Conservation (phyloP, 768 basidiomycete species). For the Xerocomellus dryophilus region DNA sequence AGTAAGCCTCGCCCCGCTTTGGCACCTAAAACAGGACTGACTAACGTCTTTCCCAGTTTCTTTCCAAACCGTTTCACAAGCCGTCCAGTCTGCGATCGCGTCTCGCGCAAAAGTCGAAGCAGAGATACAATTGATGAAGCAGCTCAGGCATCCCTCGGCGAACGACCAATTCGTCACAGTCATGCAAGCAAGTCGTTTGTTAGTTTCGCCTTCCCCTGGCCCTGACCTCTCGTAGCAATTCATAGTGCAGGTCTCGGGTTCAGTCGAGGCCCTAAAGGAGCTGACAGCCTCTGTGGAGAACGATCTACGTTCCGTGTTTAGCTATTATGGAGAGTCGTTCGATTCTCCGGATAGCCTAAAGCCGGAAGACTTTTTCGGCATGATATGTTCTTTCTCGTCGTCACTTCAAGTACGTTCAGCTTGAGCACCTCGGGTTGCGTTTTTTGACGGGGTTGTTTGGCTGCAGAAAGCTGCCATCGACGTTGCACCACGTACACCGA, state of each 20-base stretch:
- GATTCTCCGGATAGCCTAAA: conserved; percentile 62
- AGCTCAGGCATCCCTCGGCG: conserved; percentile 26
- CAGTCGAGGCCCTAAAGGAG: conserved; percentile 62
- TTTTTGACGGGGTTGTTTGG: background rate
- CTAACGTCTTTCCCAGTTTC: conserved; percentile 52
- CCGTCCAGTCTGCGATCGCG: conserved; percentile 52
- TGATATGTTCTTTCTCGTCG: conserved; percentile 71
- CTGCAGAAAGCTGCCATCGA: conserved; percentile 69
- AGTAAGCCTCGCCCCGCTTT: conserved; percentile 39
- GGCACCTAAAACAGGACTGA: background rate
- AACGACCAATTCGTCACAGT: conserved; percentile 63
- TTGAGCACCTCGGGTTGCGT: background rate
- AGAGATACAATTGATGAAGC: conserved; percentile 50
- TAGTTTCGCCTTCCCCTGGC: background rate
- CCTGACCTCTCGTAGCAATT: conserved; percentile 25
- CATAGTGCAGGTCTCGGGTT: conserved; percentile 39
- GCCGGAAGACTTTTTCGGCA: conserved; percentile 79
- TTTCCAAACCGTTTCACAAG: conserved; percentile 57
- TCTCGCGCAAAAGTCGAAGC: conserved; percentile 56
- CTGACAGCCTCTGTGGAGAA: conserved; percentile 54
- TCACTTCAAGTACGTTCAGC: conserved; percentile 55
- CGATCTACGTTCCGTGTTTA: conserved; percentile 58
- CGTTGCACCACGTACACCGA: conserved; percentile 27
- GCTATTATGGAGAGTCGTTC: conserved; percentile 77
- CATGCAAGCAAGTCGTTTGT: conserved; percentile 55